These are phyloP conservation scores for Citrus sp. DNA, from an alignment of 345 rosid genomes.

Conservation along the genomic window DNA sequence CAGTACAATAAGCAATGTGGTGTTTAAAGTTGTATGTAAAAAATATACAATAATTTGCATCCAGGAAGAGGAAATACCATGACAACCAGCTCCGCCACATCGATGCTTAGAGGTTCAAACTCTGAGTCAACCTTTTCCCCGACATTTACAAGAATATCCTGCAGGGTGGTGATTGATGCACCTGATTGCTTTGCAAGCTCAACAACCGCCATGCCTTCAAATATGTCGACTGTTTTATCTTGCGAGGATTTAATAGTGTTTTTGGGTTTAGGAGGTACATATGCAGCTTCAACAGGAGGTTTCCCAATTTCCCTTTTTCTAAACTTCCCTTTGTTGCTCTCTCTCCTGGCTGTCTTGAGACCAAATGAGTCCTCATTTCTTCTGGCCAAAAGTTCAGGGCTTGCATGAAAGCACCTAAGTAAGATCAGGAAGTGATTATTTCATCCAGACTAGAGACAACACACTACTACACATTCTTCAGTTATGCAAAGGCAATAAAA, in stretches of 20 bases:
- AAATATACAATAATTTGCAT: neutral
- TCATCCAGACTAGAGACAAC: neutral
- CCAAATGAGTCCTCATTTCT: slow-evolving; percentile 42
- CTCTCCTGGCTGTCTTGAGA: slow-evolving; percentile 51
- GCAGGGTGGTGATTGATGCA: slow-evolving; percentile 46
- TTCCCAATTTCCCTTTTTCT: slow-evolving; percentile 40
- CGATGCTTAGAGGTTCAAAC: slow-evolving; percentile 74
- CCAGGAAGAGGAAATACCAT: slow-evolving; percentile 50
- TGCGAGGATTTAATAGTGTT: slow-evolving; percentile 36
- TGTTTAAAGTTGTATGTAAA: neutral
- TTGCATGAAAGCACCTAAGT: slow-evolving; percentile 62
- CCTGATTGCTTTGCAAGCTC: slow-evolving; percentile 84
- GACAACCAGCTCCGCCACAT: slow-evolving; percentile 83
- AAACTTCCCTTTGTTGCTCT: slow-evolving; percentile 50
- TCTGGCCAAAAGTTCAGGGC: slow-evolving; percentile 43
- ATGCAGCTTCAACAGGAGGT: slow-evolving; percentile 81
- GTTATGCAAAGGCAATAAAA: slow-evolving; percentile 6
- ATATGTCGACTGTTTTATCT: slow-evolving; percentile 71
- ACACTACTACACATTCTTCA: neutral
- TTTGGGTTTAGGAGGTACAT: slow-evolving; percentile 63
- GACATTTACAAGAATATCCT: slow-evolving; percentile 69
- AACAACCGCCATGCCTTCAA: slow-evolving; percentile 80
- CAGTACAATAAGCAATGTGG: neutral
- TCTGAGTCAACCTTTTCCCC: slow-evolving; percentile 83
- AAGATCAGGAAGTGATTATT: slow-evolving; percentile 11